Conservation (phyloP, 768 basidiomycete species). For the Pleurotus platypus region DNA sequence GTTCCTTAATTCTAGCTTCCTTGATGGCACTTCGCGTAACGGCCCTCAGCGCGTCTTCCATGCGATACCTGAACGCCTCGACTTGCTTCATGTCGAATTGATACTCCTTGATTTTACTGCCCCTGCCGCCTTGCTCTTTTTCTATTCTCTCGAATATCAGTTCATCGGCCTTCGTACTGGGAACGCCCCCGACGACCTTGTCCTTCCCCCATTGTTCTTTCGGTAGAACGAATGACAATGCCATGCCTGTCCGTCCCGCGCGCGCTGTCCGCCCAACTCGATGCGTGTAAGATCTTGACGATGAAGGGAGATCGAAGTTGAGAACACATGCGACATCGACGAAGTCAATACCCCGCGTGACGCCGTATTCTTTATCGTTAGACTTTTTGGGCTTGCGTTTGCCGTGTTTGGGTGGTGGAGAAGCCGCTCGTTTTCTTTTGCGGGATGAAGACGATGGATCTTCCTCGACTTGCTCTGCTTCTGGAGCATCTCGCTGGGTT, state of each 20-base stretch:
- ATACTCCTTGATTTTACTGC: constrained; percentile 78
- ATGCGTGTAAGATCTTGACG: constrained; percentile 88
- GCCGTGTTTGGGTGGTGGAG: constrained; percentile 35
- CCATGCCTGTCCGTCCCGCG: constrained; percentile 89
- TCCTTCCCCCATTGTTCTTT: constrained; percentile 66
- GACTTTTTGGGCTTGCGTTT: constrained; percentile 52
- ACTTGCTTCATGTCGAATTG: constrained; percentile 94
- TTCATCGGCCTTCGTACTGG: constrained; percentile 75
- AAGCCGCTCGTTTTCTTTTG: constrained; percentile 64
- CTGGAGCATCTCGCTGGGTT: constrained; percentile 43
- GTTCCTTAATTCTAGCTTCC: constrained; percentile 91
- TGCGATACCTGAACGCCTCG: constrained; percentile 95
- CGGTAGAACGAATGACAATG: constrained; percentile 85
- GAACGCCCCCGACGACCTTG: constrained; percentile 66
- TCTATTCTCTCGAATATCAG: constrained; percentile 73
- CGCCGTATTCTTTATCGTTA: constrained; percentile 81
- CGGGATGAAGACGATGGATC: constrained; percentile 16
- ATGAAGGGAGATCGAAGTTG: constrained; percentile 95
- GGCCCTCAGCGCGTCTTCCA: constrained; percentile 91
- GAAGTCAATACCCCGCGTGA: constrained; percentile 95
- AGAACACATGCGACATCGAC: constrained; percentile 95
- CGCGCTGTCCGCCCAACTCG: constrained; percentile 96
- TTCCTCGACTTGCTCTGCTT: constrained; percentile 14
- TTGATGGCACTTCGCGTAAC: constrained; percentile 84
- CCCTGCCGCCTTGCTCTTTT: constrained; percentile 61